Evolutionary conservation across 768 basidiomycete genomes (phyloP).

Genomic region (Boletus pseudopeckii): DNA sequence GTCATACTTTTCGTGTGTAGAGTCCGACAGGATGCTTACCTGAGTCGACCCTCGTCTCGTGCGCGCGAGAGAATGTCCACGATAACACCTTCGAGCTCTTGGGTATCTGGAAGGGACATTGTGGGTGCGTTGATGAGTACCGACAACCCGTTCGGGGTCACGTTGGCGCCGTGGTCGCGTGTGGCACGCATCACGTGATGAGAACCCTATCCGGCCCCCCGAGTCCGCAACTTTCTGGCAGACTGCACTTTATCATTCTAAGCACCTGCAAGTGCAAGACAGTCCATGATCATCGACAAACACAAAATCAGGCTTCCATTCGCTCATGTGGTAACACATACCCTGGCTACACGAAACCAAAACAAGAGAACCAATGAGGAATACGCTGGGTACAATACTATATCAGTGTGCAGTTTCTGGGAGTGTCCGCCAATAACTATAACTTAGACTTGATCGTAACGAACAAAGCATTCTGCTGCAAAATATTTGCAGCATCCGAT

Average conservation of each 20-base stretch:
- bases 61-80: conserved; percentile 23
- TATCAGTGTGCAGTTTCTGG: not conserved
- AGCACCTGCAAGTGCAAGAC: no score
- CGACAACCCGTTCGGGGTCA: not conserved
- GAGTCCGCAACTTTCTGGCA: no score
- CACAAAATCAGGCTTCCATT: not conserved
- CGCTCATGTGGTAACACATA: not conserved
- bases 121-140: not conserved
- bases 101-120: conserved; percentile 15
- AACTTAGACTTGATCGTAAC: conserved; percentile 50
- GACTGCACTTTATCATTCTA: no score
- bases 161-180: not conserved
- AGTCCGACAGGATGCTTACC: conserved; percentile 6
- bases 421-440: conserved; percentile 19
- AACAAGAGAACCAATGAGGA: not conserved
- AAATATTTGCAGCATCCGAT: conserved; percentile 47
- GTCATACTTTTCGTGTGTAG: not conserved
- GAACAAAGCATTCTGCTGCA: conserved; percentile 39
- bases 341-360: not conserved
- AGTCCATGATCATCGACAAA: not conserved
- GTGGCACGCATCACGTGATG: conserved; percentile 11
- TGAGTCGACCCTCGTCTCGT: conserved; percentile 18
- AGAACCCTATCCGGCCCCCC: no score
- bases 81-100: conserved; percentile 18
- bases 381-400: not conserved